Evolutionary conservation across 140 eudicot species (phyloP), one percentile per base, ranked within the genome.

Genomic region (Cichorium intybus): DNA sequence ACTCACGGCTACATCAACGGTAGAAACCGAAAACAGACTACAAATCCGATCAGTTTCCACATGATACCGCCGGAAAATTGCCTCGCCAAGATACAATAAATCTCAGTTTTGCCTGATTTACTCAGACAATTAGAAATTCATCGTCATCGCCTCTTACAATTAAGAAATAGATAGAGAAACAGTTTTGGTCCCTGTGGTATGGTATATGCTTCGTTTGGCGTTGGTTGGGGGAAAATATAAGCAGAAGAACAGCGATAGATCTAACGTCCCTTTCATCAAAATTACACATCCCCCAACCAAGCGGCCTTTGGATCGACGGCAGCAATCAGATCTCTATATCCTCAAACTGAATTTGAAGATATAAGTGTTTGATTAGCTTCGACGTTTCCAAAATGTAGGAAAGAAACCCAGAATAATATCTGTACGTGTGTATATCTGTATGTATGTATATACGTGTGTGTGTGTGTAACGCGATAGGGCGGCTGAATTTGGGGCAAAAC

Each of bases 71-170:
- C 59, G 20, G 61, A 28, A 22, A 39, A 34, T 54, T 54, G 51
- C 73, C 73, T 5, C 1, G 73, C 73, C 63, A 67, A 67, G 73
- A 67, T 67, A 54, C 73, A 29, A 43, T 14, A 14, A 23, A 52
- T 53, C 64, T 33, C 54, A 52, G 10, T 27, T 4, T 45, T 33
- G 37, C 73, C 73, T 37, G 39, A 66, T 66, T 22, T 8, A 53
- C 72, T 66, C 63, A 34, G 54, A 53, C 60, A 35, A 46, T 21
- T 27, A 27, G 61, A 67, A 21, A 15, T 23, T 54, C 41, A 53
- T 67, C 73, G 22, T 67, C 73, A 67, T 24, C 3, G 73, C 64
- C 64, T 24, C 63, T 52, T 5, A 34, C 0, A 10, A 22, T 35
- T 22, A 9, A 3, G 10, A 5, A 21, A 4, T 2, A 9, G 8